Percentiles rank a stretch among this genome's conserved stretches.
Evolutionary conservation across 2,329 filamentous ascomycete genomes (phyloP).

Genomic region (Magnaporthales sp.): DNA sequence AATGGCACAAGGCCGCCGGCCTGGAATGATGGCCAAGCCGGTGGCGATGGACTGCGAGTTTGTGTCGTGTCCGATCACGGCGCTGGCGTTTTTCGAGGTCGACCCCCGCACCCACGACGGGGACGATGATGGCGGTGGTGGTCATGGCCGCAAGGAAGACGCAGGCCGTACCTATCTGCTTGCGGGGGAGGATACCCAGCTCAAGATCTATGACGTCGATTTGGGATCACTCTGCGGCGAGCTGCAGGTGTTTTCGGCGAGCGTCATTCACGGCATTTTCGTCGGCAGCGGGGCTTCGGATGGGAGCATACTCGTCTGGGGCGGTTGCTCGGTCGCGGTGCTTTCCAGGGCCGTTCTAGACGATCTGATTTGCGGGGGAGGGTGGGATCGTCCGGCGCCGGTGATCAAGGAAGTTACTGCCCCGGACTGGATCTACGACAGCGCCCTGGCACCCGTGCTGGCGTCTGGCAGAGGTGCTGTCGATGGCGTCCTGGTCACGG

Average conservation of each 20-base stretch:
- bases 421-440: conserved; percentile 73
- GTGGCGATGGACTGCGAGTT: conserved; percentile 22
- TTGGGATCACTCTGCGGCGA: conserved; percentile 26
- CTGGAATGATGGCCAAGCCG: background rate
- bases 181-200: conserved; percentile 49
- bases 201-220: conserved; percentile 43
- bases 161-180: conserved; percentile 35
- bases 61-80: conserved; percentile 48
- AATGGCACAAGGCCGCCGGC: background rate
- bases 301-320: conserved; percentile 55
- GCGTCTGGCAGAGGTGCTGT: conserved; percentile 14
- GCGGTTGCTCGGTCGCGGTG: conserved; percentile 49
- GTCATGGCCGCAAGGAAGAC: background rate
- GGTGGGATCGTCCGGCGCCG: conserved; percentile 7
- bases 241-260: conserved; percentile 51
- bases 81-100: conserved; percentile 39
- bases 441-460: conserved; percentile 38
- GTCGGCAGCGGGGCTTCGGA: conserved; percentile 20
- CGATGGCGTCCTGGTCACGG: conserved; percentile 61
- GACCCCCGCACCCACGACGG: conserved; percentile 5
- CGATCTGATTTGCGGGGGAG: conserved; percentile 18
- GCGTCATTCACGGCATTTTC: conserved; percentile 67
- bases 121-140: background rate
- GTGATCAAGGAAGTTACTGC: conserved; percentile 32
- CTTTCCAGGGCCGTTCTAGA: conserved; percentile 25